Evolutionary conservation across 371 early-diverging fungal genomes (phyloP), one percentile per base, ranked within the genome.

Genomic region (Caulochytrium protostelioides): DNA sequence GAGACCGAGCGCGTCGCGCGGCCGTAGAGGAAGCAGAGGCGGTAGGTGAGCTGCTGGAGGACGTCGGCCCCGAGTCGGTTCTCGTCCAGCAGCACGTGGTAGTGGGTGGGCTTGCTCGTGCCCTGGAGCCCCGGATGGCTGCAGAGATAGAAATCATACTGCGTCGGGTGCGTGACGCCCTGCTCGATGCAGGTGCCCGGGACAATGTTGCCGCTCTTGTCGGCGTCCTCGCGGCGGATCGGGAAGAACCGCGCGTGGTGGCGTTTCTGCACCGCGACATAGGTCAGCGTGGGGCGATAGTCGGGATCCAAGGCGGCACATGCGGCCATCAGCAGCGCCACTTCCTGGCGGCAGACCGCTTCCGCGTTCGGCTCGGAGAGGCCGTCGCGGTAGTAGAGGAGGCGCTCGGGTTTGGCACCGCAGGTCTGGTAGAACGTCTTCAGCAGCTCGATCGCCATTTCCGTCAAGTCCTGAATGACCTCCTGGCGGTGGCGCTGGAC

Each of bases 181-280:
- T 72, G 68, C 37, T 97, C 97, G 4, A 97, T 57, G 6, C 91
- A 75, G 0, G 87, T 87, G 12, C 97, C 98, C 13, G 97, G 83
- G 7, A 60, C 43, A 14, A 76, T 68, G 56, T 86, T 87, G 2
- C 81, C 81, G 3, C 55, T 55, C n/a, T 42, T 14, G 28, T 68
- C 65, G 3, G 58, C 52, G 25, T 74, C 68, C 24, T 66, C 59
- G 22, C 52, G 54, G 8, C 66, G 57, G 14, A 73, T 64, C 1
- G 83, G 78, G 69, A 85, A 82, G 61, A 97, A 91, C 9, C 89
- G 61, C 15, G 85, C 76, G 44, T 89, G 85, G 50, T 98, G 98
- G 18, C 95, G 73, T 55, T 98, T 95, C 48, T 94, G 89, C 4
- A 85, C 90, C 0, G 85, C 70, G 19, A 95, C 61, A 47, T 79